Conservation (phyloP, 345 rosid species). For the Hibiscus tridactylites region DNA sequence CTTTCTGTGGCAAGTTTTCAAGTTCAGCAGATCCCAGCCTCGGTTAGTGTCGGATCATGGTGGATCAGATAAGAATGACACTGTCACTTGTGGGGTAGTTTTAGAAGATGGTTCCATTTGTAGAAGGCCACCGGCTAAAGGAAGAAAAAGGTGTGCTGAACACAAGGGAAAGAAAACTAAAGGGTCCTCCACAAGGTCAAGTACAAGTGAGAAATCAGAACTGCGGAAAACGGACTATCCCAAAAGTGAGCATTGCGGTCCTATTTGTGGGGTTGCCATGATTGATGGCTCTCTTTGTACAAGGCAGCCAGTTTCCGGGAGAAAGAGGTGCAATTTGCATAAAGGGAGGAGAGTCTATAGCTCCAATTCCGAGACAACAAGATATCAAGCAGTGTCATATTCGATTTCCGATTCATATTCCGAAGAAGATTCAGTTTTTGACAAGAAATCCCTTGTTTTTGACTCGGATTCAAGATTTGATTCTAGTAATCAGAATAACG, state of each 20-base stretch:
- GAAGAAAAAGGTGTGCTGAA: slow-evolving; percentile 13
- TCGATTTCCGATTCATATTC: not conserved
- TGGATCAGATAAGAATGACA: not conserved
- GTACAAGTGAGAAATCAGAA: not conserved
- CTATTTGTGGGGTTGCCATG: slow-evolving; percentile 45
- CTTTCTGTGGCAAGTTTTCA: slow-evolving; percentile 36
- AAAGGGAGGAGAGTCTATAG: slow-evolving; percentile 46
- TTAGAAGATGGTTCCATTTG: slow-evolving; percentile 13
- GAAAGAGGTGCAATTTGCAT: slow-evolving; percentile 65
- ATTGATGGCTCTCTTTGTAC: slow-evolving; percentile 42
- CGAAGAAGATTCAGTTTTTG: slow-evolving; percentile 1
- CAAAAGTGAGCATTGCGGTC: slow-evolving; percentile 12
- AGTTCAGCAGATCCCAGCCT: slow-evolving; percentile 45
- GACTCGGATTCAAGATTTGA: not conserved
- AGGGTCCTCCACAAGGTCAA: not conserved
- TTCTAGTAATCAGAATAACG: not conserved
- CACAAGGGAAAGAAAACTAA: slow-evolving; percentile 17
- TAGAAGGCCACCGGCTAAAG: not conserved
- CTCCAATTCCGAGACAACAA: slow-evolving; percentile 8
- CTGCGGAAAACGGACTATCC: not conserved
- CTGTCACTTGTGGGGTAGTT: slow-evolving; percentile 16
- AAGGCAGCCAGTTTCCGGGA: slow-evolving; percentile 40
- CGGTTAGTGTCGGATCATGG: slow-evolving; percentile 28
- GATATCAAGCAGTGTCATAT: not conserved
- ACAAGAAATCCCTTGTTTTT: not conserved